Base-by-base conservation (phyloP, 495 filamentous ascomycete genomes). In the Hypoxylon lienhwacheense region DNA sequence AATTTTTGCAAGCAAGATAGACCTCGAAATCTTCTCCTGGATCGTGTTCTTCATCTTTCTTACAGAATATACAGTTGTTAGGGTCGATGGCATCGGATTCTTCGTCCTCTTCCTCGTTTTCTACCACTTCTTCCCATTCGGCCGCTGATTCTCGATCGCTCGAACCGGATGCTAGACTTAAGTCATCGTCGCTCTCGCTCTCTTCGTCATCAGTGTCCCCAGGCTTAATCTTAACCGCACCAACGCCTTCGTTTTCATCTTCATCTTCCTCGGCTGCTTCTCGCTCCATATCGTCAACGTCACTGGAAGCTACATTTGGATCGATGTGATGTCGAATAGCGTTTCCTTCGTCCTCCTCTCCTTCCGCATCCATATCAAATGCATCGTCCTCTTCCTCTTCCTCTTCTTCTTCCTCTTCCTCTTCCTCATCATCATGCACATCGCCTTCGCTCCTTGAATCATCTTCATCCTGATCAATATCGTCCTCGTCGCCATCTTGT, bases 21-120 rank as follows among this genome's bases (percentile, higher is more conserved):
- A 87, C 78, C 71, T 97, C 93, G 67, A 87, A 97, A 52, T 96
- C 91, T 49, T 88, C 86, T 55, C 81, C 84, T 5, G 91, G 89
- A 55, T 96, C 91, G 55, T 93, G 73, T 43, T 92, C 88, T 71
- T 95, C 91, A 61, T 90, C 86, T 56, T 88, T 77, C 29, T 78
- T 81, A 68, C 90, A 96, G 66, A 88, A 91, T 16, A 72, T 51
- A 82, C 90, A 81, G 70, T 86, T 85, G 82, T 78, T 87, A 77
- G 88, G 45, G 75, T 80, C 61, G 73, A 78, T 56, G 72, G 78
- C 67, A 68, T 81, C 70, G 0, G 64, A 66, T 24, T 81, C 81
- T 46, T 77, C 76, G 41, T 85, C 85, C n/a, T 73, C 81, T 20
- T 88, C 87, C 2, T 88, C 87, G 34, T 88, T 80, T 17, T 83